Evolutionary conservation across 768 basidiomycete genomes (phyloP).

Genomic region (Tylopilus vinaceipallidus): DNA sequence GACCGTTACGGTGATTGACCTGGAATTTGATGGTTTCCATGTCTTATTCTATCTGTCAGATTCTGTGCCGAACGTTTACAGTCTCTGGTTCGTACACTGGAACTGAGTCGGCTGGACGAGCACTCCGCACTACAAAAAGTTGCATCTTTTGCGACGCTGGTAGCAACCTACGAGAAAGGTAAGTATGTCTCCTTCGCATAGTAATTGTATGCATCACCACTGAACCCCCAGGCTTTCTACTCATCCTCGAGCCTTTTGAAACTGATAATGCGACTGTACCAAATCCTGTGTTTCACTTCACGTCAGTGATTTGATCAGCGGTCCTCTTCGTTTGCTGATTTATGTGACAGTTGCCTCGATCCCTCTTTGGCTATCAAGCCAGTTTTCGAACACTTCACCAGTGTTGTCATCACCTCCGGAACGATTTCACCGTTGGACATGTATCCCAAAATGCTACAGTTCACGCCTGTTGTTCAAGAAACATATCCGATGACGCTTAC

Average conservation of each 20-base stretch:
- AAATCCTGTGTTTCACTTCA: constrained; percentile 97
- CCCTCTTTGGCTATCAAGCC: constrained; percentile 97
- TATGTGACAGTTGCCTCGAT: constrained; percentile 79
- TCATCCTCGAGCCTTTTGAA: constrained; percentile 97
- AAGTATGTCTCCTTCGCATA: constrained; percentile 4
- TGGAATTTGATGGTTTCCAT: not conserved
- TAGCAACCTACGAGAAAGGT: constrained; percentile 98
- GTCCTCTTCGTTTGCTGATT: constrained; percentile 8
- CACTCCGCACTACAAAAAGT: constrained; percentile 91
- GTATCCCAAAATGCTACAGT: constrained; percentile 99
- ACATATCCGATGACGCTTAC: constrained; percentile 98
- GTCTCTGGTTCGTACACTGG: constrained; percentile 89
- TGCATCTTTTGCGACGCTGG: constrained; percentile 92
- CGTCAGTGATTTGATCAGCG: constrained; percentile 46
- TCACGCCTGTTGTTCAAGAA: constrained; percentile 95
- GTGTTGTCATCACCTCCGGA: constrained; percentile 97
- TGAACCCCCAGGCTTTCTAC: constrained; percentile 70
- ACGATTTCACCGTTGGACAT: constrained; percentile 98
- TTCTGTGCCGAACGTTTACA: constrained; percentile 97
- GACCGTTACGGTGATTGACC: constrained; percentile 77
- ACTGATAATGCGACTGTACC: constrained; percentile 98
- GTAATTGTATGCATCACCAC: not conserved
- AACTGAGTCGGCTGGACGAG: constrained; percentile 88
- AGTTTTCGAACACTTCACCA: constrained; percentile 96
- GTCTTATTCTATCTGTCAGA: constrained; percentile 38